Conservation (phyloP, 1,284 basidiomycete genomes). For the Leccinum fuscescens region DNA sequence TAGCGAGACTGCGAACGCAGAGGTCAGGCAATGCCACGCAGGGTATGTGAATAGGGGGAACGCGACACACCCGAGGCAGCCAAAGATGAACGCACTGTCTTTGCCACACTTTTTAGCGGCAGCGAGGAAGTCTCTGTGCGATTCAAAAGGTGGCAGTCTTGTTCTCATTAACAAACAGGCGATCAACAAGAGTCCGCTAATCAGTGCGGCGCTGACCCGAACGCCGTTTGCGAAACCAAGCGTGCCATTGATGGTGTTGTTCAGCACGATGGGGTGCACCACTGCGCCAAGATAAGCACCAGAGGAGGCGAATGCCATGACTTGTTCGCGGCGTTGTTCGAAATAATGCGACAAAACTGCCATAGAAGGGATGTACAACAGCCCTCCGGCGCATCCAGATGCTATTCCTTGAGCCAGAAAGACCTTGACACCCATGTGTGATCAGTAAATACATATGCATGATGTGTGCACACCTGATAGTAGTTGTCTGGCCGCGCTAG, state of each 20-base stretch:
- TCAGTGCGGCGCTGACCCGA: constrained; percentile 34
- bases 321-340: constrained; percentile 29
- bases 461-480: constrained; percentile 31
- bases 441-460: not conserved
- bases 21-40: not conserved
- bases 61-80: constrained; percentile 23
- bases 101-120: constrained; percentile 20
- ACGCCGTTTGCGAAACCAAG: constrained; percentile 34
- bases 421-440: constrained; percentile 18
- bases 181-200: constrained; percentile 29
- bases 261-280: constrained; percentile 41
- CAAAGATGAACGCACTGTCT: constrained; percentile 30
- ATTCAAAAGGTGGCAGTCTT: constrained; percentile 21
- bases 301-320: constrained; percentile 36
- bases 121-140: constrained; percentile 19
- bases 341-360: constrained; percentile 41
- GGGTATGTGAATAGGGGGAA: not conserved
- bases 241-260: constrained; percentile 37
- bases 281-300: constrained; percentile 39
- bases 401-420: constrained; percentile 38
- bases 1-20: constrained; percentile 11
- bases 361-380: constrained; percentile 35
- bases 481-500: constrained; percentile 32
- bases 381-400: constrained; percentile 33
- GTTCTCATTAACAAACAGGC: constrained; percentile 34